Evolutionary conservation across 768 basidiomycete species (phyloP), one percentile per base, ranked within the genome.

Genomic region (Lentinula sp.): DNA sequence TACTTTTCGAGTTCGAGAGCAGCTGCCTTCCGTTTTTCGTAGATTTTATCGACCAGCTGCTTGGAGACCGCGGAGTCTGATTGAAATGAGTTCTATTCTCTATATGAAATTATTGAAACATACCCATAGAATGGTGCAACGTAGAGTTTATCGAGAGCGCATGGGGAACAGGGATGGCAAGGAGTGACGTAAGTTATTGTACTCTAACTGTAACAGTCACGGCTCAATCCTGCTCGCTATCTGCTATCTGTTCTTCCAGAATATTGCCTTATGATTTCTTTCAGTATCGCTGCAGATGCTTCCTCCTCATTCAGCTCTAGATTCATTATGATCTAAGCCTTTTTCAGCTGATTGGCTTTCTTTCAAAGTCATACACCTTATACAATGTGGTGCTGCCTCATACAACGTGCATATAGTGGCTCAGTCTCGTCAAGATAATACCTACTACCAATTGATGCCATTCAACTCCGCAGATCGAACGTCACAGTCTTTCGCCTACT

Each of bases 1-100:
- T 71, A 95, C 94, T 94, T 97, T 79, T 98, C 95, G 57, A 98
- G 84, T 57, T 98, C 95, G 56, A 95, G 85, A 7, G 96, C 96
- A 6, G 95, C 94, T 7, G 91, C 86, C 76, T 98, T 97, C 61
- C 95, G 85, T 76, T 95, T 94, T 81, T 98, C 95, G 72, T 98
- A 97, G 73, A 94, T 89, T 80, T 93, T 93, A 85, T 94, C 92
- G 51, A 91, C 82, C 61, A 94, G 79, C 70, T 91, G 92, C 71
- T 88, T 89, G 46, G 89, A 79, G 53, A 93, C 84, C 62, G 85
- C 81, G 60, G 85, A 77, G 68, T 94, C 91, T 93, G 59, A 2
- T 48, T 8, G 18, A 33, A 59, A 23, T 48, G 5, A 48, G 35
- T 3, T 18, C 12, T 9, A 7, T 2, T 16, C 16, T 15, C 48